phyloP scores from a whole-genome alignment of 805 yeast species.

The Candida koratica region DNA sequence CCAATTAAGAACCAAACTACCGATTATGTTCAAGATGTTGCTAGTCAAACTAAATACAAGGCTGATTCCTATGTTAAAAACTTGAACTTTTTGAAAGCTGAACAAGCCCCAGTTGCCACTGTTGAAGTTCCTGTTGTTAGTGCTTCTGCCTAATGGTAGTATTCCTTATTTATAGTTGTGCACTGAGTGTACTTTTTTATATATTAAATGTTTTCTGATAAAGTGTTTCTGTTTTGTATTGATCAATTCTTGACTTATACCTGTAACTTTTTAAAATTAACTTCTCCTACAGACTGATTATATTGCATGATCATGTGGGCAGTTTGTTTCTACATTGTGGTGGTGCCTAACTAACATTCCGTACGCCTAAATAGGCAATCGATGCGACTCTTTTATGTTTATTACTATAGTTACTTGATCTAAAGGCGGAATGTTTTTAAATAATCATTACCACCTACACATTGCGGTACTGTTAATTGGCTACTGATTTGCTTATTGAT shows the following conservation, averaged over 20 bases:
- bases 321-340: too few species aligned
- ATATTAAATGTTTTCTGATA: slow-evolving; percentile 6
- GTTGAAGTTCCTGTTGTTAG: slow-evolving; percentile 11
- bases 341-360: too few species aligned
- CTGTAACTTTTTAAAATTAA: too few species aligned
- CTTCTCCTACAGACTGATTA: too few species aligned
- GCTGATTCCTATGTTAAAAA: slow-evolving; percentile 22
- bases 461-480: slow-evolving; percentile 75
- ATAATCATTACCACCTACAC: slow-evolving; percentile 66
- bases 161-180: slow-evolving; percentile 1
- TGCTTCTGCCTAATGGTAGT: slow-evolving; percentile 10
- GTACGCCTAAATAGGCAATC: too few species aligned
- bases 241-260: not conserved
- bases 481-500: slow-evolving; percentile 52
- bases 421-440: slow-evolving; percentile 45
- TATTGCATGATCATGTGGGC: too few species aligned
- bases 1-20: slow-evolving; percentile 40
- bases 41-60: slow-evolving; percentile 31
- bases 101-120: slow-evolving; percentile 8
- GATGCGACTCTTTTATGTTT: too few species aligned
- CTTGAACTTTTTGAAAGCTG: slow-evolving; percentile 8
- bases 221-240: not conserved
- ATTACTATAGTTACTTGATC: too few species aligned
- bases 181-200: slow-evolving; percentile 7
- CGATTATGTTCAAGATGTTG: slow-evolving; percentile 34